Percentiles rank a stretch among this genome's conserved stretches.
These are phyloP conservation scores for Neopestalotiopsis sp. DNA, from an alignment of 2,329 filamentous ascomycete genomes.

Conservation along the genomic window DNA sequence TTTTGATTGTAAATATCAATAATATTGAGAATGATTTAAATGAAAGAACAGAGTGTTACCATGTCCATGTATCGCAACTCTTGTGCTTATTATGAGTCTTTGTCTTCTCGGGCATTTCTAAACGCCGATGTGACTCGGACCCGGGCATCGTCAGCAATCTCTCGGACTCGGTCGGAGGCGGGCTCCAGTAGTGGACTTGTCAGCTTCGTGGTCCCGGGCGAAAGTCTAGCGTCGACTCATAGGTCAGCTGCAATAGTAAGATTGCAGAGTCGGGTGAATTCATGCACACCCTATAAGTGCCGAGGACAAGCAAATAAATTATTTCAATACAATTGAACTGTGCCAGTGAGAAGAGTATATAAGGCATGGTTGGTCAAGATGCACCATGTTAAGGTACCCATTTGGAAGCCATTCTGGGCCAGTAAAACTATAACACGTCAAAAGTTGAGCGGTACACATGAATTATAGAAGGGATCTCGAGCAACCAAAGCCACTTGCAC, in stretches of 20 bases:
- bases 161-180: conserved; percentile 4
- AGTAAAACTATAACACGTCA: too few relatives aligned
- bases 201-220: not conserved
- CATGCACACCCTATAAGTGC: not conserved
- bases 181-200: not conserved
- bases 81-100: not conserved
- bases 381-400: too few relatives aligned
- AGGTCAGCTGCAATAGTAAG: not conserved
- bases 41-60: not conserved
- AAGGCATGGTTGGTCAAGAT: too few relatives aligned
- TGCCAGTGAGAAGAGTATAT: too few relatives aligned
- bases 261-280: not conserved
- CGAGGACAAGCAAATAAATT: too few relatives aligned
- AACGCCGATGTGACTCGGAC: conserved; percentile 3
- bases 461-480: too few relatives aligned
- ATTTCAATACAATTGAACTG: too few relatives aligned
- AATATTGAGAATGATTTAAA: not conserved
- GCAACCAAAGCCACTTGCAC: not conserved
- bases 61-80: too few relatives aligned
- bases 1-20: not conserved
- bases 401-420: too few relatives aligned
- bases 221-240: conserved; percentile 14
- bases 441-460: too few relatives aligned
- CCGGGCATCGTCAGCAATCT: not conserved
- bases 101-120: not conserved